A percentile compares a stretch with the other conserved stretches of the same genome.
phyloP scores from a whole-genome alignment of 2,329 filamentous ascomycete genomes.

The Botrytis tulipae region DNA sequence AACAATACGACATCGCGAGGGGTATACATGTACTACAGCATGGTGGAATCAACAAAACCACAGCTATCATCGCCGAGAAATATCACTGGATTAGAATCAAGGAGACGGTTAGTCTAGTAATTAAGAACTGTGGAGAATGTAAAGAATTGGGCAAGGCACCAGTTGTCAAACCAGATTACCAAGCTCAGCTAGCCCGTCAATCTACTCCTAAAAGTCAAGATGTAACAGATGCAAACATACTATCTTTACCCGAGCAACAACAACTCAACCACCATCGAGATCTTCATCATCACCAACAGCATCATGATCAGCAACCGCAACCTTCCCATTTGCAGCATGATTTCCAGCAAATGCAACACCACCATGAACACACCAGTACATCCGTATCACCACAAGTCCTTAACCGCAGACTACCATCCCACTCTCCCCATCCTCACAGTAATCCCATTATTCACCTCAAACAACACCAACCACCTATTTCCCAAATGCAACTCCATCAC shows the following conservation, averaged over 20 bases:
- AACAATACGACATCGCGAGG: conserved; percentile 86
- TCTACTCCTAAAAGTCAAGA: not conserved
- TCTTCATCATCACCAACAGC: conserved; percentile 6
- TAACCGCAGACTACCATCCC: conserved; percentile 32
- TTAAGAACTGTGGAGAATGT: conserved; percentile 86
- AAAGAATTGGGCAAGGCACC: conserved; percentile 71
- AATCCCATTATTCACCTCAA: conserved; percentile 13
- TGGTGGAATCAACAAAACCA: conserved; percentile 97
- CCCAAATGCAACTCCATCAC: conserved; percentile 20
- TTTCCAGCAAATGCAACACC: conserved; percentile 14
- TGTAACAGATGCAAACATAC: conserved; percentile 31
- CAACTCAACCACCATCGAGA: not conserved
- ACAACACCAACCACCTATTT: conserved; percentile 19
- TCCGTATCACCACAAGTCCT: conserved; percentile 39
- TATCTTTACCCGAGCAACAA: conserved; percentile 28
- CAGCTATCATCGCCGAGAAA: conserved; percentile 85
- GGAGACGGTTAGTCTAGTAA: conserved; percentile 92
- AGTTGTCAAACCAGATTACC: conserved; percentile 30
- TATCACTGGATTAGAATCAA: conserved; percentile 99
- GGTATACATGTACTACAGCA: conserved; percentile 73
- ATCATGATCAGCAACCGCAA: not conserved
- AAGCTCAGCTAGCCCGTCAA: conserved; percentile 21
- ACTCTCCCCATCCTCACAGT: conserved; percentile 20
- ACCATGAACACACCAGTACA: conserved; percentile 22
- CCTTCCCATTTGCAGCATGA: conserved; percentile 13